A percentile compares a stretch with the other conserved stretches of the same genome.
These are phyloP conservation scores for Ambrosiella xylebori DNA, from an alignment of 2,329 filamentous ascomycete species.

Conservation along the genomic window DNA sequence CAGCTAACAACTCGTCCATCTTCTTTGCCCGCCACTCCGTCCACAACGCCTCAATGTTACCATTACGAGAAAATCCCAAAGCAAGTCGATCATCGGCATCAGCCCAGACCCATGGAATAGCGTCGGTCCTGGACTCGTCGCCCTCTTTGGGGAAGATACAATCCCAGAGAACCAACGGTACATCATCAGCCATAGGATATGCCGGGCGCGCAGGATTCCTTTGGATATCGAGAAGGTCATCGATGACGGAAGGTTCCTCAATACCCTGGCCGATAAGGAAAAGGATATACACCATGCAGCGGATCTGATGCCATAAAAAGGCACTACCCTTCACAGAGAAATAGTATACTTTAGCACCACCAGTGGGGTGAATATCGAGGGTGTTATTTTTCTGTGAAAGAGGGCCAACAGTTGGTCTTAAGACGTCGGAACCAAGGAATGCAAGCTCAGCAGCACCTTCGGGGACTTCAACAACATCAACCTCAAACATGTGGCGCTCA, in stretches of 20 bases:
- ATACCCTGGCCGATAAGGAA: constrained; percentile 83
- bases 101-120: constrained; percentile 56
- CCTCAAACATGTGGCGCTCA: constrained; percentile 58
- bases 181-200: constrained; percentile 82
- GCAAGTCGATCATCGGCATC: constrained; percentile 46
- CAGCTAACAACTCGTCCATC: constrained; percentile 75
- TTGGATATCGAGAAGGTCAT: constrained; percentile 54
- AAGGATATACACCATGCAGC: constrained; percentile 82
- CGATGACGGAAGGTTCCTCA: constrained; percentile 56
- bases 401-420: constrained; percentile 17
- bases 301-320: constrained; percentile 96
- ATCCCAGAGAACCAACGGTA: constrained; percentile 87
- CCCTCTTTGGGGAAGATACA: constrained; percentile 51
- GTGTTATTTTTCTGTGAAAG: not conserved
- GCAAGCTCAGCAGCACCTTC: constrained; percentile 35
- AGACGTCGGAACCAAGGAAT: constrained; percentile 31
- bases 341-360: constrained; percentile 54
- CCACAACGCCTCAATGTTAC: constrained; percentile 65
- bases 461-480: constrained; percentile 57
- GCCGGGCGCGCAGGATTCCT: constrained; percentile 59
- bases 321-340: constrained; percentile 81
- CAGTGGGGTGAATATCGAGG: constrained; percentile 8
- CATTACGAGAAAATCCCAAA: constrained; percentile 45
- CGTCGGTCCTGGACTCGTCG: constrained; percentile 31
- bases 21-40: constrained; percentile 65